Evolutionary conservation across 2,329 filamentous ascomycete species (phyloP).

Genomic region (Cladophialophora immunda): DNA sequence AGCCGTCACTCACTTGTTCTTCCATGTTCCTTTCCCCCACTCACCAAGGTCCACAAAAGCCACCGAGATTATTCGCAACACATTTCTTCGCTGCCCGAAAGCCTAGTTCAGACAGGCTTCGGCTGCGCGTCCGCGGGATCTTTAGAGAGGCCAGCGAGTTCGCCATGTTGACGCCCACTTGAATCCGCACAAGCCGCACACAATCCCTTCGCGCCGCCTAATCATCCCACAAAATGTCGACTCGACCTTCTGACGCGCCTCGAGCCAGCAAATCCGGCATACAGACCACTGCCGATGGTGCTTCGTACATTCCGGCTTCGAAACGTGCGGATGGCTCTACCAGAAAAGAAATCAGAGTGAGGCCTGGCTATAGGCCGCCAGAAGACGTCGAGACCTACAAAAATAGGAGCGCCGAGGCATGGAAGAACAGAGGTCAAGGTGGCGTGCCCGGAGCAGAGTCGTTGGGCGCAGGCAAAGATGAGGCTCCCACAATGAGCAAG

Average conservation of each 20-base stretch:
- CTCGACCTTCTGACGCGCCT: conserved; percentile 23
- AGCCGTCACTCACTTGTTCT: background rate
- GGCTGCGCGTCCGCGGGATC: background rate
- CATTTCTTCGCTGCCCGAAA: conserved; percentile 2
- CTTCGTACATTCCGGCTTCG: conserved; percentile 89
- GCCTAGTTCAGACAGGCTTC: background rate
- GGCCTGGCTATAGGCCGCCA: conserved; percentile 90
- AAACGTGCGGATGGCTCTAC: conserved; percentile 85
- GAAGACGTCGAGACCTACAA: conserved; percentile 98
- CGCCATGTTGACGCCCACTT: conserved; percentile 1
- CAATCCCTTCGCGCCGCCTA: background rate
- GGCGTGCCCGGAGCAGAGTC: conserved; percentile 77
- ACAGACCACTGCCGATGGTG: conserved; percentile 80
- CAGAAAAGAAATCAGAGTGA: conserved; percentile 92
- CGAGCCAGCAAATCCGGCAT: conserved; percentile 66
- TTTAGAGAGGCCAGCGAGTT: background rate
- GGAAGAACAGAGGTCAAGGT: conserved; percentile 75
- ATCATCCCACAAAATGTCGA: background rate
- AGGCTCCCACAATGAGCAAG: conserved; percentile 73
- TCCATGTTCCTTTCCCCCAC: background rate
- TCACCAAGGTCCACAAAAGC: conserved; percentile 1
- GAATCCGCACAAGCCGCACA: background rate
- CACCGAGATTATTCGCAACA: conserved; percentile 1
- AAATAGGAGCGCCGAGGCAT: conserved; percentile 86
- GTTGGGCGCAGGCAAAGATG: conserved; percentile 58